Percentiles rank a stretch among this genome's conserved stretches.
Conservation (phyloP, 768 basidiomycete species). For the Naganishia randhawae region DNA sequence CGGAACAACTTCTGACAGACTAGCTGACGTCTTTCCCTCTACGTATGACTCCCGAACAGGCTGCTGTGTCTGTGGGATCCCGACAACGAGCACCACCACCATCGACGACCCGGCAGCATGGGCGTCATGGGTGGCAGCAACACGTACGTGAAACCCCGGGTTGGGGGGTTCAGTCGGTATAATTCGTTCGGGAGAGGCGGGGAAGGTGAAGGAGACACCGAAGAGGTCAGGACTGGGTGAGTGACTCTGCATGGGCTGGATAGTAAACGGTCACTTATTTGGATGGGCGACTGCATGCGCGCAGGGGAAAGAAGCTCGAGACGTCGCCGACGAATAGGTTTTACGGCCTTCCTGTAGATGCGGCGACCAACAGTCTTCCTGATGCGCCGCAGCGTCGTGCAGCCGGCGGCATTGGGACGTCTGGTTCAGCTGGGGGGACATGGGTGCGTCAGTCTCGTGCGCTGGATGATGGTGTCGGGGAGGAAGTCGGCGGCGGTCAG, state of each 20-base stretch:
- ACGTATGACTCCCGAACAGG: background rate
- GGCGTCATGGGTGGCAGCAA: background rate
- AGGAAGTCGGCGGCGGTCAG: background rate
- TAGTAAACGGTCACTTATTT: background rate
- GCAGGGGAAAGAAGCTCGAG: background rate
- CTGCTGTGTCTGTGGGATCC: background rate
- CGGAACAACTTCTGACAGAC: background rate
- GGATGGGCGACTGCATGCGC: background rate
- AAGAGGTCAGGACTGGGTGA: background rate
- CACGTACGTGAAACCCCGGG: too few relatives aligned
- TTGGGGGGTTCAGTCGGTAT: too few relatives aligned
- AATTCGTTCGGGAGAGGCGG: too few relatives aligned
- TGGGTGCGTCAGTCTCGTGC: background rate
- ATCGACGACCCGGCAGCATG: background rate
- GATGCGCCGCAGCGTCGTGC: background rate
- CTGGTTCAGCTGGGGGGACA: background rate
- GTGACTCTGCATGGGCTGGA: background rate
- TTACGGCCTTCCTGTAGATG: constrained; percentile 1
- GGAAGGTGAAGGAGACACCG: background rate
- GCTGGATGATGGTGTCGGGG: background rate
- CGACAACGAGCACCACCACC: background rate
- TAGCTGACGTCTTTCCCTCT: background rate
- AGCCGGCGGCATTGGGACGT: background rate
- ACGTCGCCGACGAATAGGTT: constrained; percentile 7
- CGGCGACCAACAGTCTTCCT: background rate